Evolutionary conservation across 108 stramenopile genomes (phyloP), one percentile per base, ranked within the genome.

Genomic region (Craspedostauros australis): DNA sequence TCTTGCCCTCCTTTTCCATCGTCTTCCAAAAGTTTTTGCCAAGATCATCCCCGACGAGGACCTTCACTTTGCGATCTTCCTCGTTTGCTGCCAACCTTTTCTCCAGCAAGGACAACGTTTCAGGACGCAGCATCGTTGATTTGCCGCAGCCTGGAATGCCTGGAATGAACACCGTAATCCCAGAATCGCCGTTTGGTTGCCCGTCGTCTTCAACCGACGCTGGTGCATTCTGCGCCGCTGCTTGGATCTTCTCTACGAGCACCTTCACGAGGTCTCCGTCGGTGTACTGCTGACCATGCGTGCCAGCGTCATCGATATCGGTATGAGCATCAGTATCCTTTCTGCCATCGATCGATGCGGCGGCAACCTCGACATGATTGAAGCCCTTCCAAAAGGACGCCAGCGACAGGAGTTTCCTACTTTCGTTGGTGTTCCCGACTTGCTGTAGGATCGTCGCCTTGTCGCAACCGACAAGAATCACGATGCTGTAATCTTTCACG

Each of bases 71-170:
- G 60, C 64, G 28, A 32, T 54, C 48, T 4, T 18, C 12, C 2
- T 21, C 49, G 23, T 57, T 47, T 14, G 42, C 32, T 38, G 36
- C 21, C n/a, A 23, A 32, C 3, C 52, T 45, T 5, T 46, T 48
- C 45, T 23, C 50, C 15, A 39, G 30, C 21, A 39, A 15, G 53
- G 41, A 8, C 50, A 26, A 4, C 26, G 50, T 43, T 54, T 64
- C 34, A 33, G 54, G 26, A 34, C 47, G 12, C 28, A 80, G 61
- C 9, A 91, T 5, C 27, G 68, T 66, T 0, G 85, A 87, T 66
- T 91, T 91, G n/a, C 90, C 90, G 28, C 68, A 83, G 12, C 90
- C 90, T 21, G 90, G 90, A 38, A 91, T 84, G 1, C 54, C 55
- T 3, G 90, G 90, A 55, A 91, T 85, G 59, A 77, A 88, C 8